These are phyloP conservation scores for Cardiospermum halicacabum DNA, from an alignment of 345 rosid genomes.

Conservation along the genomic window DNA sequence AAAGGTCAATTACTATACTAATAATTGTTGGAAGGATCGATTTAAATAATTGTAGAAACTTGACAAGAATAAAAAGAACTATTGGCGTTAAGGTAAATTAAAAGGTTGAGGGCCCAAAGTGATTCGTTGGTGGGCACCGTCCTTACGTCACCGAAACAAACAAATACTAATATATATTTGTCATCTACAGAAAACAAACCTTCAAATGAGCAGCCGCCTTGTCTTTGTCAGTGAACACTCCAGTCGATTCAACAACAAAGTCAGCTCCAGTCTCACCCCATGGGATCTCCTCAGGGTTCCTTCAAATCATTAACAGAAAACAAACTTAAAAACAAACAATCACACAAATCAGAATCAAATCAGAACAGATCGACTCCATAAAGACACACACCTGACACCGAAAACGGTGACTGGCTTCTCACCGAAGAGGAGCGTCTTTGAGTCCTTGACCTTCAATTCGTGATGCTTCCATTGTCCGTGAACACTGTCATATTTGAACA, in stretches of 20 bases:
- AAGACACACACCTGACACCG: slow-evolving; percentile 50
- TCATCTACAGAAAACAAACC: slow-evolving; percentile 42
- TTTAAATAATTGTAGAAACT: too few relatives aligned
- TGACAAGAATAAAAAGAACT: too few relatives aligned
- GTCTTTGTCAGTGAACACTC: slow-evolving; percentile 94
- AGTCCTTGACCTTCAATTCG: slow-evolving; percentile 70
- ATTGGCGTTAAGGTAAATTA: too few relatives aligned
- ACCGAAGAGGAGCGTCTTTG: slow-evolving; percentile 87
- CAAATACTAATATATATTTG: too few relatives aligned
- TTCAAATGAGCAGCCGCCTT: slow-evolving; percentile 97
- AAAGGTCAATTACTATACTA: too few relatives aligned
- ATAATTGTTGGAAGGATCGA: too few relatives aligned
- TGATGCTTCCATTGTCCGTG: slow-evolving; percentile 94
- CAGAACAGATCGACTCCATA: not conserved
- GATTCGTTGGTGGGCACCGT: too few relatives aligned
- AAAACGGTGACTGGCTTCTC: slow-evolving; percentile 69
- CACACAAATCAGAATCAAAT: not conserved
- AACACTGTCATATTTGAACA: slow-evolving; percentile 94
- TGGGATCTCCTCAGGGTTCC: slow-evolving; percentile 95
- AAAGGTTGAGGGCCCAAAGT: too few relatives aligned
- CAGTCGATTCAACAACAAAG: slow-evolving; percentile 76
- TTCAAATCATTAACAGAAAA: slow-evolving; percentile 16
- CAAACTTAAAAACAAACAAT: not conserved
- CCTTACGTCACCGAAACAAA: too few relatives aligned
- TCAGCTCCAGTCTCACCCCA: slow-evolving; percentile 82